Percentiles rank a stretch among this genome's conserved stretches.
Conservation (phyloP, 768 basidiomycete species). For the Auricularia sp. region DNA sequence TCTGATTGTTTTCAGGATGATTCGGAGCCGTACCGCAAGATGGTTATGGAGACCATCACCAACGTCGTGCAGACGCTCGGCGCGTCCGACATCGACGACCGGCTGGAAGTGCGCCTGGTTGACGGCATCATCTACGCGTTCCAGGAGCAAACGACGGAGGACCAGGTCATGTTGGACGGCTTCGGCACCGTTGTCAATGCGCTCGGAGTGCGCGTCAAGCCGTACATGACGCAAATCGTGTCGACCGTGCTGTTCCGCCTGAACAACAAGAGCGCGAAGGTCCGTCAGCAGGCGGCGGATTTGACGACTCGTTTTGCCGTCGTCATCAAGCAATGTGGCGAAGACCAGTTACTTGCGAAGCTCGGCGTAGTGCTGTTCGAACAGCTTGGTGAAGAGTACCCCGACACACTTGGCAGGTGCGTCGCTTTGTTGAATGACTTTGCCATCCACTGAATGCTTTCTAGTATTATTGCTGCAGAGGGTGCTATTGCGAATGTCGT, state of each 20-base stretch:
- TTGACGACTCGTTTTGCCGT: slow-evolving; percentile 90
- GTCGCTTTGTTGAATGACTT: slow-evolving; percentile 6
- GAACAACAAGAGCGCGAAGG: slow-evolving; percentile 99
- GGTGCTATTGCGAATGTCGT: slow-evolving; percentile 99
- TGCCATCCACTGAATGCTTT: background rate
- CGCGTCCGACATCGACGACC: slow-evolving; percentile 95
- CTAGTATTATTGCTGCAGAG: slow-evolving; percentile 94
- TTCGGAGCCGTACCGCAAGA: slow-evolving; percentile 89
- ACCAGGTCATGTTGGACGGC: slow-evolving; percentile 98
- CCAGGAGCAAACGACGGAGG: slow-evolving; percentile 99
- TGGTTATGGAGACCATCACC: slow-evolving; percentile 99
- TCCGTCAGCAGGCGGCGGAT: slow-evolving; percentile 98
- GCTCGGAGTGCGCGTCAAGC: slow-evolving; percentile 90
- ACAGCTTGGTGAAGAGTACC: slow-evolving; percentile 98
- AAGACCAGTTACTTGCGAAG: slow-evolving; percentile 90
- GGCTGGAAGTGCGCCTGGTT: slow-evolving; percentile 85
- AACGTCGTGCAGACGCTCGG: slow-evolving; percentile 89
- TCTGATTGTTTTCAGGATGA: slow-evolving; percentile 34
- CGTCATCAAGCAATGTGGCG: slow-evolving; percentile 97
- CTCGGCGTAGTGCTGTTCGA: slow-evolving; percentile 95
- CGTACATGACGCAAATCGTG: slow-evolving; percentile 96
- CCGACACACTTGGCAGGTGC: slow-evolving; percentile 82
- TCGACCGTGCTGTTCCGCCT: slow-evolving; percentile 98
- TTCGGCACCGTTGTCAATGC: slow-evolving; percentile 97
- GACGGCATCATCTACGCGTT: slow-evolving; percentile 99